Conservation (phyloP, 2,329 filamentous ascomycete genomes). For the Clonostachys chloroleuca region DNA sequence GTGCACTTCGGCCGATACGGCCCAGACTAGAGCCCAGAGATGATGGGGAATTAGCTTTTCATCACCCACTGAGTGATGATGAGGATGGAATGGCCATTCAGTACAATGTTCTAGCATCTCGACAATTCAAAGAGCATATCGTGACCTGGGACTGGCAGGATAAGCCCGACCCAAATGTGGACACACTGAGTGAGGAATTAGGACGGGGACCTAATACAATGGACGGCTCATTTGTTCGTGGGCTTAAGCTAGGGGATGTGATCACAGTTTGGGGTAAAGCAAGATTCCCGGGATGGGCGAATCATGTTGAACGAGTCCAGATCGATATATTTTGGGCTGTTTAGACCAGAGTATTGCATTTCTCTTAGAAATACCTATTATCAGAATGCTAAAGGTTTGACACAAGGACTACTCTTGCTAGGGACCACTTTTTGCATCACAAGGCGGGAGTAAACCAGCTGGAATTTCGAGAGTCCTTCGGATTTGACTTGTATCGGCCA, state of each 20-base stretch:
- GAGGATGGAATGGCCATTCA: constrained; percentile 38
- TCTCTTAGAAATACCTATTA: too few species aligned
- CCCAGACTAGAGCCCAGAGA: constrained; percentile 16
- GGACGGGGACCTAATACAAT: constrained; percentile 48
- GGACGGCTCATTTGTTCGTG: constrained; percentile 51
- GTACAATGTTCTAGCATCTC: constrained; percentile 32
- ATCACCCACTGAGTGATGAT: constrained; percentile 27
- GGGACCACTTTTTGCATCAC: too few species aligned
- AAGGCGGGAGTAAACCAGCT: too few species aligned
- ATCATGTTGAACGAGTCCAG: constrained; percentile 41
- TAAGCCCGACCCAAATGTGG: constrained; percentile 33
- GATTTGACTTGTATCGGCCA: too few species aligned
- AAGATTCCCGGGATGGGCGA: constrained; percentile 50
- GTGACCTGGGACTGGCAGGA: constrained; percentile 53
- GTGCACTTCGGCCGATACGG: constrained; percentile 27
- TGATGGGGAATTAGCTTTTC: constrained; percentile 19
- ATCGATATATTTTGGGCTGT: constrained; percentile 58
- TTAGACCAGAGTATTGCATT: constrained; percentile 3
- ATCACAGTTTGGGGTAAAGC: constrained; percentile 58
- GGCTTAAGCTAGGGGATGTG: constrained; percentile 53
- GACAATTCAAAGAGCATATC: constrained; percentile 29
- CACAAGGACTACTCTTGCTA: too few species aligned
- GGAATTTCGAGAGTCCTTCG: too few species aligned
- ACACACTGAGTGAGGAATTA: constrained; percentile 24
- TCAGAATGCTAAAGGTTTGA: too few species aligned